phyloP scores from a whole-genome alignment of 768 basidiomycete species.

The Mycena crocata region DNA sequence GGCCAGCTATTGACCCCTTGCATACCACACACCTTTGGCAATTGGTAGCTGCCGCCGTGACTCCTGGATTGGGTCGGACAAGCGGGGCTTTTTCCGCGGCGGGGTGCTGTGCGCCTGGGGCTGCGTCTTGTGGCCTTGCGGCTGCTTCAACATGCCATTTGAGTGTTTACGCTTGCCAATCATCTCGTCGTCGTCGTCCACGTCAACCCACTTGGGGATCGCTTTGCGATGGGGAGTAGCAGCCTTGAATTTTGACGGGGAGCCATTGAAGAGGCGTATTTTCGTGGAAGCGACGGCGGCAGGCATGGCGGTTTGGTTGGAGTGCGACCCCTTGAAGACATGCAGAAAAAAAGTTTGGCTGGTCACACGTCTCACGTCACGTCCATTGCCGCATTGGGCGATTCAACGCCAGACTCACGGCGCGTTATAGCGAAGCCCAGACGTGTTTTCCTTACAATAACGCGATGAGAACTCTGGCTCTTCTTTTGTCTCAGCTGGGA shows the following conservation, averaged over 20 bases:
- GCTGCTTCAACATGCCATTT: slow-evolving; percentile 44
- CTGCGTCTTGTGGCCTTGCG: slow-evolving; percentile 39
- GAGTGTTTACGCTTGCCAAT: slow-evolving; percentile 40
- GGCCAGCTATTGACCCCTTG: not conserved
- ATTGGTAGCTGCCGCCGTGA: slow-evolving; percentile 83
- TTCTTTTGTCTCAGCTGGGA: no score
- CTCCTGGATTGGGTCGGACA: slow-evolving; percentile 59
- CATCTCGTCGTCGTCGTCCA: slow-evolving; percentile 52
- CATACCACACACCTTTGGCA: slow-evolving; percentile 67
- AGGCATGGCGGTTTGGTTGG: slow-evolving; percentile 11
- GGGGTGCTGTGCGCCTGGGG: slow-evolving; percentile 34
- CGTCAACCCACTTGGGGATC: slow-evolving; percentile 51
- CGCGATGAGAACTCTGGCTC: no score
- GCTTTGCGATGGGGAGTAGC: slow-evolving; percentile 37
- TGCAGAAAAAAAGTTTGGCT: slow-evolving; percentile 14
- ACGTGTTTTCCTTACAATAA: no score
- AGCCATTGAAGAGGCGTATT: slow-evolving; percentile 20
- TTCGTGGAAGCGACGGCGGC: slow-evolving; percentile 14
- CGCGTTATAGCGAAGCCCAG: not conserved
- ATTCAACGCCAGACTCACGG: slow-evolving; percentile 10
- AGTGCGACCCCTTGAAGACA: not conserved
- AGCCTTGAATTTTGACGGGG: slow-evolving; percentile 14
- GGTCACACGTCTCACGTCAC: slow-evolving; percentile 3
- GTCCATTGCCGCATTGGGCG: slow-evolving; percentile 9
- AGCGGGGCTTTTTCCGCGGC: slow-evolving; percentile 26